A percentile compares a stretch with the other conserved stretches of the same genome.
Evolutionary conservation across 371 early-diverging fungal genomes (phyloP).

Genomic region (Rhizomucor miehei): DNA sequence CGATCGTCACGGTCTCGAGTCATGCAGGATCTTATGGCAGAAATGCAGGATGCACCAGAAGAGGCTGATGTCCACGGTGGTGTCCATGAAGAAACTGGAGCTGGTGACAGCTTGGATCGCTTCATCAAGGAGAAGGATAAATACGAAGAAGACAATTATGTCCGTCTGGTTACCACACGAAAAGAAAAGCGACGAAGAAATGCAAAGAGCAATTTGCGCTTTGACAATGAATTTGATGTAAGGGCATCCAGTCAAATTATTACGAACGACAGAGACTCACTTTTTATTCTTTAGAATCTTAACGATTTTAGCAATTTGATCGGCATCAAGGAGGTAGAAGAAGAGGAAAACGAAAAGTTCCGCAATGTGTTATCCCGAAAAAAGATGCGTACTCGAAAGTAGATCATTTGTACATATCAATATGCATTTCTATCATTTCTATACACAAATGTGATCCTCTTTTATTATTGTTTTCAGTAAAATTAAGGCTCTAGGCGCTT

Average conservation of each 20-base stretch:
- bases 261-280: background rate
- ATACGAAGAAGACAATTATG: slow-evolving; percentile 92
- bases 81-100: slow-evolving; percentile 55
- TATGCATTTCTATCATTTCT: slow-evolving; percentile 2
- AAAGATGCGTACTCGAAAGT: background rate
- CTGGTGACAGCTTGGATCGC: slow-evolving; percentile 51
- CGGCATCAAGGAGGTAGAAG: slow-evolving; percentile 54
- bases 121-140: slow-evolving; percentile 62
- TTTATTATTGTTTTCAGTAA: background rate
- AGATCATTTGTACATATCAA: background rate
- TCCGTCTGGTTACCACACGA: slow-evolving; percentile 72
- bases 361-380: slow-evolving; percentile 53
- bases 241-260: slow-evolving; percentile 8
- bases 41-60: slow-evolving; percentile 90
- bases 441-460: background rate
- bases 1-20: slow-evolving; percentile 84
- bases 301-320: slow-evolving; percentile 72
- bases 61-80: slow-evolving; percentile 70
- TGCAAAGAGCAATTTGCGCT: slow-evolving; percentile 55
- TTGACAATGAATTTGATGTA: slow-evolving; percentile 88
- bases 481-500: slow-evolving; percentile 91
- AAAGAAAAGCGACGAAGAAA: slow-evolving; percentile 73
- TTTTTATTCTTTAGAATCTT: slow-evolving; percentile 46
- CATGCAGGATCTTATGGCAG: slow-evolving; percentile 80
- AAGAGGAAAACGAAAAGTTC: slow-evolving; percentile 49